phyloP scores from a whole-genome alignment of 371 early-diverging fungal genomes.

The Mucor lusitanicus region DNA sequence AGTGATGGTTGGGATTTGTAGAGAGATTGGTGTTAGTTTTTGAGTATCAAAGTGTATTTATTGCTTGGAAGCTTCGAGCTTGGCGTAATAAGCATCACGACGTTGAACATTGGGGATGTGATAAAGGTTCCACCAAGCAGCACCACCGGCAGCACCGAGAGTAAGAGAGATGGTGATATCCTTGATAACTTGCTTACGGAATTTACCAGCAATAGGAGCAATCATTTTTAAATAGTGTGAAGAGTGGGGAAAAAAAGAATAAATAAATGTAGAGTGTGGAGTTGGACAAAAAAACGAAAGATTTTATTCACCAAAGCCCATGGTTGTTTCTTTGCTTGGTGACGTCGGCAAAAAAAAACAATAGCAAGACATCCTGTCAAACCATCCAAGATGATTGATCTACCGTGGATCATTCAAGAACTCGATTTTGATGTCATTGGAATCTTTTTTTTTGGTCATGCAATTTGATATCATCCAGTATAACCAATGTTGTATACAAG shows the following conservation, averaged over 20 bases:
- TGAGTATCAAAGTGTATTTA: slow-evolving; percentile 9
- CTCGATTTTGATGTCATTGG: background rate
- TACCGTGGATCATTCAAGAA: background rate
- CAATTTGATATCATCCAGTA: background rate
- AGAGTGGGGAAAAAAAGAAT: slow-evolving; percentile 7
- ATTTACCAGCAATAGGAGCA: slow-evolving; percentile 57
- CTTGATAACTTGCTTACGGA: slow-evolving; percentile 41
- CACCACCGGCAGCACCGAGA: slow-evolving; percentile 47
- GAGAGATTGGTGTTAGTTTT: background rate
- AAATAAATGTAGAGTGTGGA: background rate
- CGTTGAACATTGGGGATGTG: slow-evolving; percentile 39
- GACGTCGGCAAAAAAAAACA: background rate
- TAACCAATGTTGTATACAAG: no score
- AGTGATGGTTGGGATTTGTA: slow-evolving; percentile 2
- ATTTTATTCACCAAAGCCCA: background rate
- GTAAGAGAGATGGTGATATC: slow-evolving; percentile 43
- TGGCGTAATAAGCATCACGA: slow-evolving; percentile 54
- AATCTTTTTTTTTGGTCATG: background rate
- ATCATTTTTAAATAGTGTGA: slow-evolving; percentile 27
- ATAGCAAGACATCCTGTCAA: background rate
- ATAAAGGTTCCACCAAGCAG: slow-evolving; percentile 47
- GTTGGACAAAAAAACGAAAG: background rate
- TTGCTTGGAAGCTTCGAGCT: slow-evolving; percentile 53
- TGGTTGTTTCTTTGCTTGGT: background rate
- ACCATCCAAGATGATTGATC: background rate